phyloP scores from a whole-genome alignment of 1,284 basidiomycete genomes.

The Rhodotorula mucilaginosa region DNA sequence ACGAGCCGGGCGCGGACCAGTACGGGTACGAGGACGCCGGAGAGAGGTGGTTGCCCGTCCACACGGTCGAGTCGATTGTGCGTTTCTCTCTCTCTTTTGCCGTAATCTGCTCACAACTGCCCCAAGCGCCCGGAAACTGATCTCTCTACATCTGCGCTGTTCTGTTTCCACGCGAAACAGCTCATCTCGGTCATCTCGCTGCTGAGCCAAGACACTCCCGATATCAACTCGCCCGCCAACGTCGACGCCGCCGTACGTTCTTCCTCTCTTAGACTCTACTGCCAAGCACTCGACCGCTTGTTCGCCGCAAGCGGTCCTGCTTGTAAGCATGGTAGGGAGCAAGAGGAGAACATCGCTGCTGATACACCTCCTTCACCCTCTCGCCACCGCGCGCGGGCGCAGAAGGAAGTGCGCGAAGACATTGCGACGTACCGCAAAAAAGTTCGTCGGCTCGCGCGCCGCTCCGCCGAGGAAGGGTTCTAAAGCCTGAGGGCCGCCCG shows the following conservation, averaged over 20 bases:
- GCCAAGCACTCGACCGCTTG: too few species aligned
- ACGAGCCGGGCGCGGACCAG: slow-evolving; percentile 94
- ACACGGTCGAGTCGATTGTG: slow-evolving; percentile 94
- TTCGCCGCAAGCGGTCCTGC: neutral
- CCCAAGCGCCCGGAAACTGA: too few species aligned
- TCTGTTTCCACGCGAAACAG: slow-evolving; percentile 56
- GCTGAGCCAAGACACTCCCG: slow-evolving; percentile 85
- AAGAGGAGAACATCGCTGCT: too few species aligned
- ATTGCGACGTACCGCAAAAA: slow-evolving; percentile 86
- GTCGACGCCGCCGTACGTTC: slow-evolving; percentile 73
- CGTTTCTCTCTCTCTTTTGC: slow-evolving; percentile 26
- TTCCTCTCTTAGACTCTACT: neutral
- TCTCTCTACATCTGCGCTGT: too few species aligned
- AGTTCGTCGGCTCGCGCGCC: slow-evolving; percentile 77
- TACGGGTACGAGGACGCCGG: slow-evolving; percentile 97
- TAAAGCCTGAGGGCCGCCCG: slow-evolving; percentile 1
- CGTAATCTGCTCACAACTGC: too few species aligned
- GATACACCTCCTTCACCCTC: neutral
- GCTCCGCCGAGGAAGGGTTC: slow-evolving; percentile 78
- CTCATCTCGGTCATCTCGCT: slow-evolving; percentile 94
- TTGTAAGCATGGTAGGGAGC: too few species aligned
- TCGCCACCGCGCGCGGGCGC: neutral
- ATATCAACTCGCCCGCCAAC: slow-evolving; percentile 93
- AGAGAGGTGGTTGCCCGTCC: slow-evolving; percentile 96
- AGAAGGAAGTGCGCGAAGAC: slow-evolving; percentile 76